Base-by-base conservation (phyloP, 1,284 basidiomycete genomes). In the Pascua sp. region DNA sequence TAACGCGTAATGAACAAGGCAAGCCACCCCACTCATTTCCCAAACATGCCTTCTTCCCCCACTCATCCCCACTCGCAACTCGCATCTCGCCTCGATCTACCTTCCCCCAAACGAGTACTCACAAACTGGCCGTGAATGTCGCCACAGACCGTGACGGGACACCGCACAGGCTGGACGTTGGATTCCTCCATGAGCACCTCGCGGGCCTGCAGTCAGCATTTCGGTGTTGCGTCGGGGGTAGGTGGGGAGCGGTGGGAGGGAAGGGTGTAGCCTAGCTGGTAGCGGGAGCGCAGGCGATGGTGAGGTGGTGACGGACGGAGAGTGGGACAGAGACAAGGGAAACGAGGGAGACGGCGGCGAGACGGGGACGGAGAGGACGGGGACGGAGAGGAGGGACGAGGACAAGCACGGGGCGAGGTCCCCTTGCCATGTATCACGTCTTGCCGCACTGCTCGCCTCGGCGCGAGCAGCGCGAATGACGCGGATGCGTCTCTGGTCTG, bases 81-180 rank as follows among this genome's bases (percentile, higher is more conserved):
- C 8, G 40, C 16, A 41, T 9, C 16, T 41, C 12, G 47, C 47
- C 45, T 17, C 38, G 40, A 11, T n/a, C 44, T 18, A 32, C 17
- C 40, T 24, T 32, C 24, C 16, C 12, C 16, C 12, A n/a, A 2
- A 47, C 10, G 18, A 36, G 16, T 42, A 89, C 93, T 82, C 78
- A 98, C 94, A 79, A 98, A 99, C 86, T 99, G 95, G 60, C 95
- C 95, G 79, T 98, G 95, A 66, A 98, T 98, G 80, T 98, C 95
- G 66, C 92, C 92, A 73, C 93, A 97, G 57, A 97, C 92, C 44
- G 92, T 97, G 65, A 97, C 92, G 48, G 92, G 95, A 81, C 95
- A 98, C 77, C 91, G 85, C 56, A 98, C 95, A 43, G 94, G 93
- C 80, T 98, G 95, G 5, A 97, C 93, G 76, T 97, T 97, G 32